Evolutionary conservation across 2,329 filamentous ascomycete species (phyloP).

Genomic region (Plectosphaerella plurivora): DNA sequence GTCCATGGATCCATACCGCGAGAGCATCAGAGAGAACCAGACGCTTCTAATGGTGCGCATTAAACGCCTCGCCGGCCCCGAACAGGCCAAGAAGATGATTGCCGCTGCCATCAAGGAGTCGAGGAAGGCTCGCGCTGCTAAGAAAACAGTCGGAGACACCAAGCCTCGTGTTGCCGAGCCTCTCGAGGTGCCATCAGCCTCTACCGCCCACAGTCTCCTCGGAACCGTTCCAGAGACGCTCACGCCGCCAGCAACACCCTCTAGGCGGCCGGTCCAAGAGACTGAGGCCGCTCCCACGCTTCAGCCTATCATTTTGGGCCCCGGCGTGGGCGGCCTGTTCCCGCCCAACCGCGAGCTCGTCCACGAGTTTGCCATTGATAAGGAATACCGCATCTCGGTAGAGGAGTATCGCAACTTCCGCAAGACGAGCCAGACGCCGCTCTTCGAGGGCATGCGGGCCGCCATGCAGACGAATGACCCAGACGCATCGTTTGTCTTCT

Average conservation of each 20-base stretch:
- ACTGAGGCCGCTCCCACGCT: constrained; percentile 26
- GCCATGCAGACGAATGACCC: constrained; percentile 63
- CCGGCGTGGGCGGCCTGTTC: constrained; percentile 49
- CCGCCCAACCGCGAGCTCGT: constrained; percentile 72
- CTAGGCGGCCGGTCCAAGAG: constrained; percentile 16
- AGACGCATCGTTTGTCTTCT: constrained; percentile 62
- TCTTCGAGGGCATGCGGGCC: constrained; percentile 55
- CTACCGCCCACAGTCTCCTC: constrained; percentile 29
- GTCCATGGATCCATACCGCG: constrained; percentile 70
- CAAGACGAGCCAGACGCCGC: constrained; percentile 38
- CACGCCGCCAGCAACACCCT: constrained; percentile 49
- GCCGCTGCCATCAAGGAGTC: constrained; percentile 71
- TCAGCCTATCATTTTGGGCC: constrained; percentile 28
- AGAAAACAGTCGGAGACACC: constrained; percentile 65
- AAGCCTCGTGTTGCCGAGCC: constrained; percentile 62
- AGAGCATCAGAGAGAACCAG: constrained; percentile 79
- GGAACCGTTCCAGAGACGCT: constrained; percentile 42
- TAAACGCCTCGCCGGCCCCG: constrained; percentile 69
- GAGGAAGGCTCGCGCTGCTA: constrained; percentile 58
- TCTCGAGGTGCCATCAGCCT: constrained; percentile 24
- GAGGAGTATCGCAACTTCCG: constrained; percentile 56
- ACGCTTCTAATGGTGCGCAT: constrained; percentile 74
- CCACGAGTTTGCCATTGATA: constrained; percentile 76
- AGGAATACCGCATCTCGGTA: constrained; percentile 67
- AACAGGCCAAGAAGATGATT: constrained; percentile 68